Conservation (phyloP, 306 rosid species). For the Vigna trinervia region DNA sequence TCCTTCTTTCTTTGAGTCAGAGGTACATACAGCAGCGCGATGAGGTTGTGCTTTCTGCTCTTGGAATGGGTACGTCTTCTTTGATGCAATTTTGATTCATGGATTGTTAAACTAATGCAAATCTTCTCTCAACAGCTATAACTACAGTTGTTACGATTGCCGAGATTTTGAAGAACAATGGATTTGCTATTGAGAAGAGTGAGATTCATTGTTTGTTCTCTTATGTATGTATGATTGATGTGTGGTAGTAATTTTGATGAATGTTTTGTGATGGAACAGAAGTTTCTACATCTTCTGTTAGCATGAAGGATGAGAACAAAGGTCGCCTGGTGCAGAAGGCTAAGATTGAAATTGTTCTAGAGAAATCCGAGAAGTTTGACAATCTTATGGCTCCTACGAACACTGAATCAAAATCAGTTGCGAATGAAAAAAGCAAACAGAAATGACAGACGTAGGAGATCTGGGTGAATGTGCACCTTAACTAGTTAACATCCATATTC, state of each 20-base stretch:
- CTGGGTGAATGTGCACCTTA: slow-evolving; percentile 44
- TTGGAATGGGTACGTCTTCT: slow-evolving; percentile 83
- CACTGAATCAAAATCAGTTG: slow-evolving; percentile 53
- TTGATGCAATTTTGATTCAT: background rate
- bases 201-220: slow-evolving; percentile 31
- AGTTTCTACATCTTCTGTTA: slow-evolving; percentile 87
- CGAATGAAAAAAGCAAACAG: slow-evolving; percentile 45
- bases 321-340: slow-evolving; percentile 94
- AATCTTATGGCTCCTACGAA: slow-evolving; percentile 57
- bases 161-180: slow-evolving; percentile 91
- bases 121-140: slow-evolving; percentile 60
- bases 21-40: slow-evolving; percentile 95
- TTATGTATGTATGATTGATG: too few relatives aligned
- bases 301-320: slow-evolving; percentile 87
- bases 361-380: slow-evolving; percentile 89
- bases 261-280: slow-evolving; percentile 56
- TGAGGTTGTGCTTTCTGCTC: slow-evolving; percentile 97
- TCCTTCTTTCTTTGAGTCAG: slow-evolving; percentile 56
- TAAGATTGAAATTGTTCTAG: slow-evolving; percentile 96
- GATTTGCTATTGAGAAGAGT: slow-evolving; percentile 92
- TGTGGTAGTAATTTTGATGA: slow-evolving; percentile 17
- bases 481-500: slow-evolving; percentile 56
- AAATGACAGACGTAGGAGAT: slow-evolving; percentile 46
- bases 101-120: slow-evolving; percentile 5
- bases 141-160: slow-evolving; percentile 95